Evolutionary conservation across 2,329 filamentous ascomycete species (phyloP).

Genomic region (Pestalotiopsis sp.): DNA sequence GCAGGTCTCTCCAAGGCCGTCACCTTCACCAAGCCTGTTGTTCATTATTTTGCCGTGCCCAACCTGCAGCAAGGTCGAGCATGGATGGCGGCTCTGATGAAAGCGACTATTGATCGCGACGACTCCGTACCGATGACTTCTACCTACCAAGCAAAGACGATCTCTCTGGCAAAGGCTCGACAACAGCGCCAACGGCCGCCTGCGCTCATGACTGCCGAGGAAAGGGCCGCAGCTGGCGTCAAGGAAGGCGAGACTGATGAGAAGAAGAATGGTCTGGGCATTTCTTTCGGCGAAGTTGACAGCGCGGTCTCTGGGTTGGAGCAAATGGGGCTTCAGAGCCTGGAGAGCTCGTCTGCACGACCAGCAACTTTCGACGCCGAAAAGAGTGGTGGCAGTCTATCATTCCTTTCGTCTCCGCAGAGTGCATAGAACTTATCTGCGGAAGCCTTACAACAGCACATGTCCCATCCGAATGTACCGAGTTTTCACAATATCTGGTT

Average conservation of each 20-base stretch:
- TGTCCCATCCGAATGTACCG: no score
- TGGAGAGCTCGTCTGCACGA: slow-evolving; percentile 32
- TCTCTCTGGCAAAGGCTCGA: slow-evolving; percentile 84
- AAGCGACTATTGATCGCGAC: slow-evolving; percentile 96
- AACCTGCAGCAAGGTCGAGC: slow-evolving; percentile 83
- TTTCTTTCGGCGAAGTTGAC: slow-evolving; percentile 39
- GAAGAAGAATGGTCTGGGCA: slow-evolving; percentile 36
- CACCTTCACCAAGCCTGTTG: slow-evolving; percentile 95
- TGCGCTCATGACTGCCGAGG: slow-evolving; percentile 74
- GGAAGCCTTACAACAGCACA: background rate
- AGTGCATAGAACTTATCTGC: slow-evolving; percentile 23
- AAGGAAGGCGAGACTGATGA: slow-evolving; percentile 25
- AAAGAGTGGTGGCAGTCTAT: slow-evolving; percentile 25
- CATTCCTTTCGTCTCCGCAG: slow-evolving; percentile 25
- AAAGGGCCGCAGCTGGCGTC: slow-evolving; percentile 33
- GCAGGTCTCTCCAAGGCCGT: slow-evolving; percentile 85
- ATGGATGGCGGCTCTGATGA: slow-evolving; percentile 99
- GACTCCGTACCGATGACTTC: slow-evolving; percentile 77
- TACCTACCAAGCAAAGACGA: slow-evolving; percentile 96
- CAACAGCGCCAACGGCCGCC: slow-evolving; percentile 88
- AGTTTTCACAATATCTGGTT: background rate
- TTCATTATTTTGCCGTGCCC: slow-evolving; percentile 96
- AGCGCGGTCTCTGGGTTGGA: slow-evolving; percentile 37
- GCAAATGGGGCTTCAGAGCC: slow-evolving; percentile 32
- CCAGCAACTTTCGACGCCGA: slow-evolving; percentile 33